phyloP scores from a whole-genome alignment of 495 filamentous ascomycete species.

The Achaetomiella virescens region DNA sequence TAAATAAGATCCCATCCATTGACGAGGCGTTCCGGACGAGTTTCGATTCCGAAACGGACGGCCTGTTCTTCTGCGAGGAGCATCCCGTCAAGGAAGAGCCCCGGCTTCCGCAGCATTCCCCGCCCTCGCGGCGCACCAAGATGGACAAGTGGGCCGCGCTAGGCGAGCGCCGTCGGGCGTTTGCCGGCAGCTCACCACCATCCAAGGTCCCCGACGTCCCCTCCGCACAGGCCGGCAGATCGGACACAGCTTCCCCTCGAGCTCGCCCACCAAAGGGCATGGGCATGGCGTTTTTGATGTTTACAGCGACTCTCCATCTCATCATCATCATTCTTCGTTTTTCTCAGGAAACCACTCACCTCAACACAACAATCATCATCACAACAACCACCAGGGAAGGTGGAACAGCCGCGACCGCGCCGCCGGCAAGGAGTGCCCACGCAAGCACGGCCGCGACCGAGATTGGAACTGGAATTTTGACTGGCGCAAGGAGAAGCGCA shows the following conservation, averaged over 20 bases:
- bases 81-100: constrained; percentile 36
- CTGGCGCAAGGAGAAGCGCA: constrained; percentile 64
- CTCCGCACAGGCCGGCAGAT: constrained; percentile 35
- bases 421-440: constrained; percentile 35
- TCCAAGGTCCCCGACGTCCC: constrained; percentile 39
- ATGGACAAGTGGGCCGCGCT: constrained; percentile 84
- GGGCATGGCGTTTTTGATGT: constrained; percentile 30
- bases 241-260: constrained; percentile 25
- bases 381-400: constrained; percentile 16
- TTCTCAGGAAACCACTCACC: constrained; percentile 23
- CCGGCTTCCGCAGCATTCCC: constrained; percentile 35
- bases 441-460: constrained; percentile 44
- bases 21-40: constrained; percentile 42
- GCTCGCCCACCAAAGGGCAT: constrained; percentile 30
- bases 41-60: constrained; percentile 52
- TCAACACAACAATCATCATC: constrained; percentile 17
- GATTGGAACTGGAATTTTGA: constrained; percentile 50
- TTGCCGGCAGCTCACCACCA: constrained; percentile 41
- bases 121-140: constrained; percentile 43
- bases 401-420: constrained; percentile 40
- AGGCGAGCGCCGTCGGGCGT: constrained; percentile 70
- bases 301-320: constrained; percentile 8
- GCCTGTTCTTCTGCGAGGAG: constrained; percentile 62
- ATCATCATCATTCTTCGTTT: constrained; percentile 21
- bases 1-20: constrained; percentile 36